Evolutionary conservation across 176 grass and related monocot genomes (phyloP).

Genomic region (Raddia guianensis): DNA sequence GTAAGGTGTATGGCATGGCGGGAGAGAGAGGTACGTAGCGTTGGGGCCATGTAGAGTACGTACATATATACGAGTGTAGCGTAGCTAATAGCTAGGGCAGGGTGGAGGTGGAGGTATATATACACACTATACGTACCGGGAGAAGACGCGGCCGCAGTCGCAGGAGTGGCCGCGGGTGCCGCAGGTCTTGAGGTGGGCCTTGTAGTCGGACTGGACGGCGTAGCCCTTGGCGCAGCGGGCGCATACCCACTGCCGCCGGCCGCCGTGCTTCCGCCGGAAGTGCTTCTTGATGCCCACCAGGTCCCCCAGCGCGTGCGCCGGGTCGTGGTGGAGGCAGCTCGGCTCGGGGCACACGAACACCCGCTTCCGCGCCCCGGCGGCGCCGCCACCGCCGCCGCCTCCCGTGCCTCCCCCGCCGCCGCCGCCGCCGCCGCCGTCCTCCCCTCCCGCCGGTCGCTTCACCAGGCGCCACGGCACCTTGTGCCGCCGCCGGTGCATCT

Average conservation of each 20-base stretch:
- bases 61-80: no score
- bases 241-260: conserved; percentile 78
- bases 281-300: conserved; percentile 95
- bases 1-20: no score
- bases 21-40: no score
- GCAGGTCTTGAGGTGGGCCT: conserved; percentile 97
- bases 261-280: conserved; percentile 87
- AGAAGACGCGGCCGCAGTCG: conserved; percentile 94
- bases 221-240: conserved; percentile 80
- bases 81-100: not conserved
- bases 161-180: conserved; percentile 92
- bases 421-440: conserved; percentile 2
- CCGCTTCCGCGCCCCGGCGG: conserved; percentile 39
- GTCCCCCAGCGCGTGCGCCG: conserved; percentile 83
- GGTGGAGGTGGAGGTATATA: not conserved
- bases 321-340: conserved; percentile 91
- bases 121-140: conserved; percentile 36
- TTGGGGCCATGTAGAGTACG: not conserved
- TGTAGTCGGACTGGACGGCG: conserved; percentile 94
- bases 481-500: conserved; percentile 93
- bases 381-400: not conserved
- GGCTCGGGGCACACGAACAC: conserved; percentile 91
- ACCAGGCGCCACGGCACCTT: conserved; percentile 87
- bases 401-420: not conserved
- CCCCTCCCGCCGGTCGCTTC: conserved; percentile 49